Evolutionary conservation across 768 basidiomycete genomes (phyloP).

Genomic region (Rhodocollybia butyracea): DNA sequence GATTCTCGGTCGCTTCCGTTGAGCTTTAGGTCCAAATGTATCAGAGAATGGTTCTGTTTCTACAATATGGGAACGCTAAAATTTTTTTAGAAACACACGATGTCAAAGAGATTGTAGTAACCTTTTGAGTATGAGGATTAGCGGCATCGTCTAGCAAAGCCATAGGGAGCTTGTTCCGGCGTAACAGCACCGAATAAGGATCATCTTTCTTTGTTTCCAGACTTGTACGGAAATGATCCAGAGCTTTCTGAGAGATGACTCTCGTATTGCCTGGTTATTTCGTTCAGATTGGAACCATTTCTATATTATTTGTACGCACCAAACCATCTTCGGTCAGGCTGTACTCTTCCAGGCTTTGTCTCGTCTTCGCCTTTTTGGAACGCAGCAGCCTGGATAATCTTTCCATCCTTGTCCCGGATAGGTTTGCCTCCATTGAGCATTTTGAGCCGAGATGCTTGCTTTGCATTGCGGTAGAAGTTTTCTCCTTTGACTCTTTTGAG

Average conservation of each 20-base stretch:
- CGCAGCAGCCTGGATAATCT: constrained; percentile 88
- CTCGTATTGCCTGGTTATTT: constrained; percentile 81
- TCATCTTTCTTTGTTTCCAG: constrained; percentile 83
- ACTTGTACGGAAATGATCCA: constrained; percentile 95
- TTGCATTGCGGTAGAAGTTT: constrained; percentile 98
- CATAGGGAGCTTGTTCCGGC: constrained; percentile 96
- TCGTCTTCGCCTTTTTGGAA: constrained; percentile 97
- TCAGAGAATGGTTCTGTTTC: constrained; percentile 94
- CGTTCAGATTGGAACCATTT: neutral
- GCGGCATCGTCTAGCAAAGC: constrained; percentile 87
- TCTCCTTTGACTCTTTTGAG: constrained; percentile 84
- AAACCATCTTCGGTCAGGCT: constrained; percentile 97
- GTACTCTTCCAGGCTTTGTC: constrained; percentile 84
- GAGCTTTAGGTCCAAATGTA: constrained; percentile 95
- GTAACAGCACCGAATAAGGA: constrained; percentile 92
- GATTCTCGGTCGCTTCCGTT: constrained; percentile 84
- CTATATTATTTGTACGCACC: constrained; percentile 50
- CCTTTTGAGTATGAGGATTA: constrained; percentile 79
- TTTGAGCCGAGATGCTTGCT: constrained; percentile 79
- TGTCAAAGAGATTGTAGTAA: constrained; percentile 13
- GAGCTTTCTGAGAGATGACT: constrained; percentile 92
- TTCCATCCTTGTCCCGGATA: constrained; percentile 86
- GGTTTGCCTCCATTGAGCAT: constrained; percentile 93
- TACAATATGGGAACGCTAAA: constrained; percentile 85
- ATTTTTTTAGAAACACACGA: constrained; percentile 1